These are phyloP conservation scores for Trametes pubescens DNA, from an alignment of 1,284 basidiomycete genomes.

Conservation along the genomic window DNA sequence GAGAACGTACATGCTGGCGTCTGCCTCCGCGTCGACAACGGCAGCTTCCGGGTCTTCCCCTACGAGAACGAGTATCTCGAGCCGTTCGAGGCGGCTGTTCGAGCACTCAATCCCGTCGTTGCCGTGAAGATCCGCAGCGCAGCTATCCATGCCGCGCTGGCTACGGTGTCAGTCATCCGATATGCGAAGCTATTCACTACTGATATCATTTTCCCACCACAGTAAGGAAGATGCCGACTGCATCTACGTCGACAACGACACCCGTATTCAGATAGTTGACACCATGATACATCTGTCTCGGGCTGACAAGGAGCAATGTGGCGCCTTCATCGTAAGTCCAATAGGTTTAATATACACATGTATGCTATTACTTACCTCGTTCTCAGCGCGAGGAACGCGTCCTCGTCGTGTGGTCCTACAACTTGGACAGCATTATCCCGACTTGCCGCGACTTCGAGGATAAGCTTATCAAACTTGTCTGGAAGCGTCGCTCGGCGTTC, in stretches of 20 bases:
- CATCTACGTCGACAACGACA: conserved; percentile 62
- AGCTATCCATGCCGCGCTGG: conserved; percentile 81
- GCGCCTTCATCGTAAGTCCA: conserved; percentile 76
- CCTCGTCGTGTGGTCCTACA: conserved; percentile 80
- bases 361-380: conserved; percentile 4
- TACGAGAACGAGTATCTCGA: conserved; percentile 67
- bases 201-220: conserved; percentile 10
- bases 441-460: conserved; percentile 73
- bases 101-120: conserved; percentile 78
- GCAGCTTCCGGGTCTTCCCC: conserved; percentile 72
- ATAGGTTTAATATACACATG: neutral
- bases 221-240: conserved; percentile 61
- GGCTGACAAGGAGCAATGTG: conserved; percentile 85
- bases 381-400: conserved; percentile 75
- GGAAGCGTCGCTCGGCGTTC: conserved; percentile 62
- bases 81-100: conserved; percentile 76
- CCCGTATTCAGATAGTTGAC: conserved; percentile 74
- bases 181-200: neutral
- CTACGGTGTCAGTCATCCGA: conserved; percentile 62
- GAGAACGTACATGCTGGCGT: conserved; percentile 76
- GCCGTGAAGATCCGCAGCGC: conserved; percentile 83
- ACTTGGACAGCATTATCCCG: conserved; percentile 74
- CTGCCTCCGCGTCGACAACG: conserved; percentile 68
- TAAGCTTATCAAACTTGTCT: conserved; percentile 83
- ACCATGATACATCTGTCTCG: conserved; percentile 66